These are phyloP conservation scores for Eimeria brunetti DNA, from an alignment of 169 alveolate genomes.

Conservation along the genomic window DNA sequence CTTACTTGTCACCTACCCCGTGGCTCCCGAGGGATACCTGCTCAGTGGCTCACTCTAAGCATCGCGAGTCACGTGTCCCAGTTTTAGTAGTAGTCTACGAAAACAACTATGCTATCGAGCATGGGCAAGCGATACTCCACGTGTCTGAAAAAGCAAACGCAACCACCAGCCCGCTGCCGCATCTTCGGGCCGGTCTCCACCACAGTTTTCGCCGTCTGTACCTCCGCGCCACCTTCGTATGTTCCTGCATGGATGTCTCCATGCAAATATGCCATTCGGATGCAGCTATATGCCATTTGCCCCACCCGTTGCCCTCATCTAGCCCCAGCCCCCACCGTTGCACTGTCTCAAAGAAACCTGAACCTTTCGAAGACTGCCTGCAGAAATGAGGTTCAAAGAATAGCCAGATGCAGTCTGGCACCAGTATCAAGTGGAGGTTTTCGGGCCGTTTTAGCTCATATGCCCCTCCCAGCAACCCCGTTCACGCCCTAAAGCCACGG, in stretches of 20 bases:
- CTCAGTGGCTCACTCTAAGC: conserved; percentile 5
- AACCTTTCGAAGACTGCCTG: not conserved
- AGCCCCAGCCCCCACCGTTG: not conserved
- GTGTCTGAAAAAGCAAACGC: not conserved
- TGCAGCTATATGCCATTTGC: not conserved
- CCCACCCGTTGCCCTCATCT: not conserved
- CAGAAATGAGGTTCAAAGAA: not conserved
- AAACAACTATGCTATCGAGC: not conserved
- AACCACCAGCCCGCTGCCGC: not conserved
- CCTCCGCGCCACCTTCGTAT: not conserved
- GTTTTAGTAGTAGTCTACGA: not conserved
- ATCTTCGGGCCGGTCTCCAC: not conserved
- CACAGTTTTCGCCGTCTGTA: not conserved
- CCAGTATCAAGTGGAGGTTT: not conserved
- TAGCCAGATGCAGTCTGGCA: not conserved
- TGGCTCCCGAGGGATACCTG: not conserved
- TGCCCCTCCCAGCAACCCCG: not conserved
- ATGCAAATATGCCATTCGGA: not conserved
- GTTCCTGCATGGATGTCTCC: not conserved
- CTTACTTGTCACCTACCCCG: not conserved
- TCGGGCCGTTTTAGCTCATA: not conserved
- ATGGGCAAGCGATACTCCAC: not conserved
- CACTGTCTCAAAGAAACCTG: not conserved
- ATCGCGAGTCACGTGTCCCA: not conserved
- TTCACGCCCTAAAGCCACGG: not conserved